Conservation (phyloP, 495 filamentous ascomycete genomes). For the Parathielavia hyrcaniae region DNA sequence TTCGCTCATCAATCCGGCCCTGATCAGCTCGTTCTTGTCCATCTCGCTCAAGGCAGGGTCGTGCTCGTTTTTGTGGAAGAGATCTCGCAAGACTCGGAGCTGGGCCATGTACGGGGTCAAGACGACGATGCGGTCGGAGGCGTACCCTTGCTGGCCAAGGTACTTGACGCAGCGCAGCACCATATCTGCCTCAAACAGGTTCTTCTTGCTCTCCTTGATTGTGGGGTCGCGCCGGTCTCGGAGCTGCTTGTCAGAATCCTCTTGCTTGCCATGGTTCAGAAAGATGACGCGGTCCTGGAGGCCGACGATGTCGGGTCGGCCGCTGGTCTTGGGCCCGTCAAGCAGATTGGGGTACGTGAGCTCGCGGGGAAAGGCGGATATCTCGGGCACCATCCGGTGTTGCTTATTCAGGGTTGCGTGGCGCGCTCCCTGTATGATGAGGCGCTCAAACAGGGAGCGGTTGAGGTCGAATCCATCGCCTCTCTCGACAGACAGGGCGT, state of each 20-base stretch:
- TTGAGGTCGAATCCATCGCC: constrained; percentile 67
- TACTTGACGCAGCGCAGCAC: constrained; percentile 62
- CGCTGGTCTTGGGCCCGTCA: constrained; percentile 51
- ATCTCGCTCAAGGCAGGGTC: constrained; percentile 61
- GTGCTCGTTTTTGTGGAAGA: constrained; percentile 45
- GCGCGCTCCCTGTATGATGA: constrained; percentile 51
- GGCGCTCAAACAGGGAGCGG: constrained; percentile 63
- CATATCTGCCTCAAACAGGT: constrained; percentile 63
- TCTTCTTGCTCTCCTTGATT: constrained; percentile 52
- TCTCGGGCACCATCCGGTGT: constrained; percentile 66
- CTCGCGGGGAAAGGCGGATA: constrained; percentile 53
- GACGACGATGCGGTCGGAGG: constrained; percentile 58
- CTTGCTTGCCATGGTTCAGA: constrained; percentile 54
- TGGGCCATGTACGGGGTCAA: constrained; percentile 73
- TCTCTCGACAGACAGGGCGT: constrained; percentile 57
- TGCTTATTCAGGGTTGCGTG: constrained; percentile 56
- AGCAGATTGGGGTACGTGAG: constrained; percentile 60
- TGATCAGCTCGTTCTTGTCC: constrained; percentile 60
- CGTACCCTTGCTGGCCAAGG: constrained; percentile 71
- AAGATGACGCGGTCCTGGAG: constrained; percentile 60
- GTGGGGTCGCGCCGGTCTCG: constrained; percentile 49
- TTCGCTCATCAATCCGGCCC: constrained; percentile 55
- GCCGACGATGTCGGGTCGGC: constrained; percentile 49
- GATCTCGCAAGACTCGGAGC: constrained; percentile 50
- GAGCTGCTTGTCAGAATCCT: constrained; percentile 40